Conservation (phyloP, 805 yeast species). For the Candida germanica region DNA sequence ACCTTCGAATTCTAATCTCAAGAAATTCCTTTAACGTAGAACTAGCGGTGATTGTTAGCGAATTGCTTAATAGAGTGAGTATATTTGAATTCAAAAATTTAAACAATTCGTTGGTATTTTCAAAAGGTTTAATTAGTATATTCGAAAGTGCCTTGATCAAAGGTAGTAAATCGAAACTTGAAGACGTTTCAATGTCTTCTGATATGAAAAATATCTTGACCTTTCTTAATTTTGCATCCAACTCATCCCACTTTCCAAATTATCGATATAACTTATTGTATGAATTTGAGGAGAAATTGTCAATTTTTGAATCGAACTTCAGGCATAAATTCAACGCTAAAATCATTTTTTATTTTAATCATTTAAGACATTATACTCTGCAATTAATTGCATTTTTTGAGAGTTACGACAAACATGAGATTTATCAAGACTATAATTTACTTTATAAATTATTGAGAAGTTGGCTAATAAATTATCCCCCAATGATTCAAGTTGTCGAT, state of each 20-base stretch:
- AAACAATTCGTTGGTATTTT: constrained; percentile 17
- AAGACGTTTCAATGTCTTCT: not conserved
- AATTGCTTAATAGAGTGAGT: constrained; percentile 19
- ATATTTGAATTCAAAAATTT: constrained; percentile 19
- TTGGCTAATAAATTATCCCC: constrained; percentile 22
- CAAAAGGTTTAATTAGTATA: constrained; percentile 20
- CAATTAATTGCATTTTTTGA: constrained; percentile 5
- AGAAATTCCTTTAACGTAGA: constrained; percentile 10
- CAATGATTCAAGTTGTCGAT: constrained; percentile 14
- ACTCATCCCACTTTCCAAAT: constrained; percentile 14
- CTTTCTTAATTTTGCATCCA: constrained; percentile 18
- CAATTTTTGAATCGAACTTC: constrained; percentile 4
- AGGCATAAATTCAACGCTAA: constrained; percentile 2
- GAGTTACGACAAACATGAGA: not conserved
- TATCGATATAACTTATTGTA: constrained; percentile 14
- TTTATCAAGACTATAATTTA: not conserved
- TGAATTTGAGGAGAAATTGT: constrained; percentile 13
- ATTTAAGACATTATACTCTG: constrained; percentile 4
- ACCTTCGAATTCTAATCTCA: constrained; percentile 6
- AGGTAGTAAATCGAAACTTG: not conserved
- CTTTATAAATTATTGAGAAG: constrained; percentile 18
- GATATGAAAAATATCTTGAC: constrained; percentile 10
- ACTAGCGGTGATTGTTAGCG: constrained; percentile 17
- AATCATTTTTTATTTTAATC: constrained; percentile 5
- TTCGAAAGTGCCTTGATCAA: constrained; percentile 14